Base-by-base conservation (phyloP, 2,329 filamentous ascomycete species). In the Phialophora expanda region DNA sequence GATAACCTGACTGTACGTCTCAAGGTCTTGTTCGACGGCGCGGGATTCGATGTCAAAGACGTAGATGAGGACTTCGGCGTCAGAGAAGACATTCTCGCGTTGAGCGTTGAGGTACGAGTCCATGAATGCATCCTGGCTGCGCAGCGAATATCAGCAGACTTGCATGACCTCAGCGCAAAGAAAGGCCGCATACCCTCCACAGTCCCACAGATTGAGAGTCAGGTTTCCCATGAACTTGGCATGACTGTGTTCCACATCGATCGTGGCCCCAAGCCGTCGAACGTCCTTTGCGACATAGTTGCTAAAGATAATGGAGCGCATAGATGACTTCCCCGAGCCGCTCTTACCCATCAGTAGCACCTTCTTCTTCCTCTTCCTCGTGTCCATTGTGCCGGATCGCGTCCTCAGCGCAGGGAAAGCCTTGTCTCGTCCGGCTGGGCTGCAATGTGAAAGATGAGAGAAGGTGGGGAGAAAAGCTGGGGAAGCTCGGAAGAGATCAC, bases 191-290 rank as follows among this genome's bases (percentile, higher is more conserved):
- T 74, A 90, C 88, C 89, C 95, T 81, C 95, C 95, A 78, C 95
- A 99, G 80, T 99, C 95, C 95, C 95, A 99, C 20, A 99, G 86
- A 79, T 99, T 98, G 73, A 99, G 86, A 61, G 95, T 97, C 61
- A 99, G 84, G 78, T 98, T 98, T 61, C 95, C 95, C 81, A 99
- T 91, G 81, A 99, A 99, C 79, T 97, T 97, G 80, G 98, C 95
- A 81, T 97, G 95, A 69, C 93, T 97, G 75, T 98, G 91, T 79
- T 99, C 95, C 67, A 99, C 95, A 77, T 99, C 95, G 76, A 99
- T 98, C 12, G 95, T 99, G 1, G 95, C 95, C 71, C 95, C 95
- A 63, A 99, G 83, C 65, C 95, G 85, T 46, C 95, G 86, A 6
- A 97, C 97, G 78, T 99, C 95, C 76, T 96, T 93, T 64, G 95